Percentiles rank a stretch among this genome's conserved stretches.
phyloP scores from a whole-genome alignment of 116 monocot species.

The Iris pallida region DNA sequence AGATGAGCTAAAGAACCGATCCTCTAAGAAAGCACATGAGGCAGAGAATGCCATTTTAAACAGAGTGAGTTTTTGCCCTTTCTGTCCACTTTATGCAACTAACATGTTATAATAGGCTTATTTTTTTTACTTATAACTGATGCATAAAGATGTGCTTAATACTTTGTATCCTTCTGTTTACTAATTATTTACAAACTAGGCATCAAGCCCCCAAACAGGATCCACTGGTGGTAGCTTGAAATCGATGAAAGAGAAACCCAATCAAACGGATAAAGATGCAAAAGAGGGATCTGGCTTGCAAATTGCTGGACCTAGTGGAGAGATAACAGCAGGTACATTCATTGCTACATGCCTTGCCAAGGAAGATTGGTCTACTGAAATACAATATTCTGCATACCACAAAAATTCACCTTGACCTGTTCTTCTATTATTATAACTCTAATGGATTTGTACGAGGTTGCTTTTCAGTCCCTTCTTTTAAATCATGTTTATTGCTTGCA shows the following conservation, averaged over 20 bases:
- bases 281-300: conserved; percentile 77
- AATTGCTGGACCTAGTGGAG: conserved; percentile 80
- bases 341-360: no score
- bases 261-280: conserved; percentile 61
- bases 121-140: no score
- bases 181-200: conserved; percentile 34
- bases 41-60: conserved; percentile 72
- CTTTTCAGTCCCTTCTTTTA: no score
- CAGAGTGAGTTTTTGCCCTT: conserved; percentile 37
- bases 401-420: no score
- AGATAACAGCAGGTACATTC: conserved; percentile 77
- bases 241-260: conserved; percentile 81
- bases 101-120: no score
- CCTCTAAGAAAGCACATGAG: conserved; percentile 69
- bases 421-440: no score
- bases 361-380: no score
- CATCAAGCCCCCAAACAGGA: conserved; percentile 81
- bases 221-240: conserved; percentile 66
- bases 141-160: no score
- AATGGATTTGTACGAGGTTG: no score
- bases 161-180: background rate
- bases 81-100: background rate
- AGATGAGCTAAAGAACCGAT: conserved; percentile 75
- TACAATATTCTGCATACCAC: no score
- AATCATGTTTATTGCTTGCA: no score